Base-by-base conservation (phyloP, 1,284 basidiomycete genomes). In the Sporisorium iseilematis-ciliati region DNA sequence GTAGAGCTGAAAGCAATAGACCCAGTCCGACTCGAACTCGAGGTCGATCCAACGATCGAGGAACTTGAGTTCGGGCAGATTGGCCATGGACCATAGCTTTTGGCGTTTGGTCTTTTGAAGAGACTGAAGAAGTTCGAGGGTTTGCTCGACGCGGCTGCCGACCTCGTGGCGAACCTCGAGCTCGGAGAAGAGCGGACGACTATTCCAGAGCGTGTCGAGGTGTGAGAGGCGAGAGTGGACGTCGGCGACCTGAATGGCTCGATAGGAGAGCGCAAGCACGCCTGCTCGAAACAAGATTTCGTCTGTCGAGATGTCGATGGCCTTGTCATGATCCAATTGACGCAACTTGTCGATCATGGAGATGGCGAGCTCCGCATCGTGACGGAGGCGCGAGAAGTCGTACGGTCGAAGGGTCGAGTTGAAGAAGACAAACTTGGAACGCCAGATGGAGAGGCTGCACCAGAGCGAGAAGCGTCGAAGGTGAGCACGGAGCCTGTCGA, bases 371-470 rank as follows among this genome's bases (percentile, higher is more conserved):
- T 59, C 40, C 26, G 63, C 63, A 40, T 65, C 63, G 23, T 46
- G 51, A 25, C 57, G 45, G 31, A 65, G 63, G 21, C 52, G 56
- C n/a, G 63, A 59, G 59, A 65, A 59, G 46, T 65, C 63, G 18
- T 31, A 16, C 0, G 63, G 56, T 2, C 63, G 56, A 21, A 65
- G 26, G 29, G 50, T 20, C 0, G 38, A 33, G 57, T 59, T 59
- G 63, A 65, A 57, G n/a, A 59, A 59, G 35, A 65, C 18, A 23
- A 59, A 55, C 40, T 58, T 65, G 45, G 51, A 35, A 21, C 63
- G 63, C 63, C 63, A 65, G 18, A 65, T 48, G 21, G 57, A 58
- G 20, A 65, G 63, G 41, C 65, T 66, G 43, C 57, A 66, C 65
- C 65, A 66, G 23, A 66, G 58, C 49, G 65, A 66, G 41, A 66